Percentiles rank a stretch among this genome's conserved stretches.
phyloP scores from a whole-genome alignment of 331 rosid species.

The Dryas integrifolia region DNA sequence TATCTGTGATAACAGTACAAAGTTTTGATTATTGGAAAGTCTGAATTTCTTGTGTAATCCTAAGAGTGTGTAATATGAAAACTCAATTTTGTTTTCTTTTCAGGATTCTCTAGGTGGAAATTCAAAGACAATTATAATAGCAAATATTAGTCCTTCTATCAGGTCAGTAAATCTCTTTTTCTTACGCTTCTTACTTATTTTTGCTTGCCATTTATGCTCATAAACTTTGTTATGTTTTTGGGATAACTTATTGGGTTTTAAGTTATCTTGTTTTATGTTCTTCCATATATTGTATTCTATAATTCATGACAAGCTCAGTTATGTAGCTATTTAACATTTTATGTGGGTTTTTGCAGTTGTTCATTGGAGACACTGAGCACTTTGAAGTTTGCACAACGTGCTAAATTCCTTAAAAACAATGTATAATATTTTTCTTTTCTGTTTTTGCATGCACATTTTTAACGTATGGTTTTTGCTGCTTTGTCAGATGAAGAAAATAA shows the following conservation, averaged over 20 bases:
- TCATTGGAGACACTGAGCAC: slow-evolving; percentile 96
- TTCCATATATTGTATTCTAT: neutral
- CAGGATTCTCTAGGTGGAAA: slow-evolving; percentile 99
- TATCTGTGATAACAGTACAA: neutral
- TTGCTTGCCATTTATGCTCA: neutral
- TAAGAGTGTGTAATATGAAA: neutral
- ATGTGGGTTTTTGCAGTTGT: slow-evolving; percentile 62
- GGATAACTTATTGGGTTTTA: neutral
- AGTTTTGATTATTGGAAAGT: neutral
- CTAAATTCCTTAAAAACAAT: slow-evolving; percentile 90
- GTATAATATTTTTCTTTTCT: slow-evolving; percentile 41
- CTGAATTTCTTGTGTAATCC: neutral
- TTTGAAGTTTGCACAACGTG: slow-evolving; percentile 95
- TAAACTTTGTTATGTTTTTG: neutral
- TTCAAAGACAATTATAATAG: slow-evolving; percentile 83
- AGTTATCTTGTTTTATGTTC: neutral
- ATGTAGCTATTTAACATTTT: slow-evolving; percentile 17
- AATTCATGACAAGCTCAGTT: neutral
- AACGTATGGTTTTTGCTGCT: neutral
- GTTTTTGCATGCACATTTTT: neutral
- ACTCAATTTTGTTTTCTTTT: slow-evolving; percentile 29
- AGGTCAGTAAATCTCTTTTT: slow-evolving; percentile 48
- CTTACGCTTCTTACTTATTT: neutral
- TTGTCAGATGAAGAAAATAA: neutral
- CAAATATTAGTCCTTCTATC: slow-evolving; percentile 89